A percentile compares a stretch with the other conserved stretches of the same genome.
These are phyloP conservation scores for Obelidium mucronatum DNA, from an alignment of 192 early-diverging fungal species.

Conservation along the genomic window DNA sequence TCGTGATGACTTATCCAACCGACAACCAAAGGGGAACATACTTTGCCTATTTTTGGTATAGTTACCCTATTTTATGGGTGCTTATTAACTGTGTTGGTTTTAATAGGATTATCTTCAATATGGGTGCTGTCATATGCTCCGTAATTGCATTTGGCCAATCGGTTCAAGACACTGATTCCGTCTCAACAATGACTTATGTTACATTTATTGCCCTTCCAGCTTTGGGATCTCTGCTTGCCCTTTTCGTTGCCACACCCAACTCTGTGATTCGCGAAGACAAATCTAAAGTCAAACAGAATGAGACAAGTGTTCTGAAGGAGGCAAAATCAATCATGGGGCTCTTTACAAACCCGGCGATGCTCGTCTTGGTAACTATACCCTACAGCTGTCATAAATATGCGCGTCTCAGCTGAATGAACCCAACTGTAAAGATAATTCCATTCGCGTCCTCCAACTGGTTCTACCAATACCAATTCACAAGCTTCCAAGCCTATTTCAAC, in stretches of 20 bases:
- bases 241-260: background rate
- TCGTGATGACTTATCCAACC: conserved; percentile 84
- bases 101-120: conserved; percentile 82
- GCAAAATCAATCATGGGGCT: conserved; percentile 58
- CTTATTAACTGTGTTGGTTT: too few species aligned
- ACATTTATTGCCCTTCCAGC: background rate
- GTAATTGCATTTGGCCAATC: conserved; percentile 67
- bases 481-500: conserved; percentile 58
- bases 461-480: conserved; percentile 75
- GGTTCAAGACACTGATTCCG: background rate
- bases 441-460: conserved; percentile 80
- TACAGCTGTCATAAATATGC: too few species aligned
- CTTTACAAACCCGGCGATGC: conserved; percentile 72
- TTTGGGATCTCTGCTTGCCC: background rate
- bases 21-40: conserved; percentile 79
- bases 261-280: background rate
- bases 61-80: too few species aligned
- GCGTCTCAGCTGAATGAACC: too few species aligned
- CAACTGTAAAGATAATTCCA: conserved; percentile 62
- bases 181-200: background rate
- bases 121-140: conserved; percentile 81
- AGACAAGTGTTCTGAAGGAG: conserved; percentile 67
- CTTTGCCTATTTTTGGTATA: conserved; percentile 88
- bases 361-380: conserved; percentile 49
- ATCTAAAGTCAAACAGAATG: background rate